A percentile compares a stretch with the other conserved stretches of the same genome.
phyloP scores from a whole-genome alignment of 2,329 filamentous ascomycete species.

The Myrmaecium sp. region DNA sequence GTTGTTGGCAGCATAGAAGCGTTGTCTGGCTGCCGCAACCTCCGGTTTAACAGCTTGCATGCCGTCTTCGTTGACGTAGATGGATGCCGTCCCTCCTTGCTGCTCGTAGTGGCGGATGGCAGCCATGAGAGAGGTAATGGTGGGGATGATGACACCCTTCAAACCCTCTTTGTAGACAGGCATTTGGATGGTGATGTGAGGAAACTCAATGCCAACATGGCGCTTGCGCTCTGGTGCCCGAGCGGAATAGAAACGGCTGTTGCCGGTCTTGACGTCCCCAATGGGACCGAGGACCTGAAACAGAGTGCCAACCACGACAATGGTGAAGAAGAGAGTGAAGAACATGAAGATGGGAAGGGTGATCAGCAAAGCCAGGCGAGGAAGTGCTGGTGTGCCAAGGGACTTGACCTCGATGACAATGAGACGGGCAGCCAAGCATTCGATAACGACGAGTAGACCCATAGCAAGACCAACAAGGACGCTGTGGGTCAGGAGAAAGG shows the following conservation, averaged over 20 bases:
- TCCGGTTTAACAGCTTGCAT: slow-evolving; percentile 44
- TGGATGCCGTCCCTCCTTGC: slow-evolving; percentile 58
- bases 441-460: slow-evolving; percentile 13
- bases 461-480: slow-evolving; percentile 12
- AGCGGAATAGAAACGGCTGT: slow-evolving; percentile 12
- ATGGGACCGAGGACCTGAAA: slow-evolving; percentile 35
- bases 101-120: slow-evolving; percentile 56
- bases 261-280: slow-evolving; percentile 10
- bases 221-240: slow-evolving; percentile 5
- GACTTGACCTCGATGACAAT: too few relatives aligned
- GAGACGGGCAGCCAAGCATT: slow-evolving; percentile 14
- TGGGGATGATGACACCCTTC: slow-evolving; percentile 7
- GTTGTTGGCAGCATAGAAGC: slow-evolving; percentile 32
- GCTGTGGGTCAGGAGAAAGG: slow-evolving; percentile 11
- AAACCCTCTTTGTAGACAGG: slow-evolving; percentile 27
- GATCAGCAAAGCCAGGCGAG: slow-evolving; percentile 2
- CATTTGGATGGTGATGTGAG: slow-evolving; percentile 36
- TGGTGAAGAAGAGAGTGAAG: slow-evolving; percentile 31
- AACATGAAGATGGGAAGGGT: slow-evolving; percentile 4
- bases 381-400: too few relatives aligned
- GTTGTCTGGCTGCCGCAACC: slow-evolving; percentile 26
- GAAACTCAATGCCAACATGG: slow-evolving; percentile 13
- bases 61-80: slow-evolving; percentile 63
- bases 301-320: slow-evolving; percentile 29
- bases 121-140: neutral